These are phyloP conservation scores for Cucumis melo DNA, from an alignment of 306 rosid species.

Conservation along the genomic window DNA sequence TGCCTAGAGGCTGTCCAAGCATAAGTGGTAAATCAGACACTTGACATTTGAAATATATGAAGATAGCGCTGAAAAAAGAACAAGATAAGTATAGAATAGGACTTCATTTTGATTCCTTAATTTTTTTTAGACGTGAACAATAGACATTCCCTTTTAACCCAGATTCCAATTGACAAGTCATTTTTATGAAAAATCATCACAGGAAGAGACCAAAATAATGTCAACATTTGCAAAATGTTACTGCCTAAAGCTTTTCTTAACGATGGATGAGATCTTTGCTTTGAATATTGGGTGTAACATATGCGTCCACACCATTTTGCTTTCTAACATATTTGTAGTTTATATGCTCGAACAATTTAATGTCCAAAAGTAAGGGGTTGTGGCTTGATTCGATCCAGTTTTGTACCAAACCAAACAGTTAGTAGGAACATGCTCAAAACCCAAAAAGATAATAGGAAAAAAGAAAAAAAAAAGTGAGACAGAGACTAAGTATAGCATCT, in stretches of 20 bases:
- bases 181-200: not conserved
- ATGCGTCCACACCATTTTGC: not conserved
- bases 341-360: too few species aligned
- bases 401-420: too few species aligned
- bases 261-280: not conserved
- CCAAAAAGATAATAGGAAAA: too few species aligned
- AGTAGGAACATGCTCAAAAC: too few species aligned
- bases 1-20: not conserved
- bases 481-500: too few species aligned
- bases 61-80: not conserved
- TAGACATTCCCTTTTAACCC: not conserved
- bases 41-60: not conserved
- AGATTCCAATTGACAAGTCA: not conserved
- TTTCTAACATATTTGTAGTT: too few species aligned
- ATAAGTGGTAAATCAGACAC: not conserved
- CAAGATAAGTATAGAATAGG: not conserved
- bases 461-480: too few species aligned
- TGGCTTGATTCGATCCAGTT: too few species aligned
- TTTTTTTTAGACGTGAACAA: not conserved
- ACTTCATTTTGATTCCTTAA: not conserved
- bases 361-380: too few species aligned
- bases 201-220: not conserved
- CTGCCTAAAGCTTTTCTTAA: not conserved
- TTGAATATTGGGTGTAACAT: not conserved
- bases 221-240: not conserved